These are phyloP conservation scores for Oropetium thomaeum DNA, from an alignment of 176 grass and related monocot genomes.

Conservation along the genomic window DNA sequence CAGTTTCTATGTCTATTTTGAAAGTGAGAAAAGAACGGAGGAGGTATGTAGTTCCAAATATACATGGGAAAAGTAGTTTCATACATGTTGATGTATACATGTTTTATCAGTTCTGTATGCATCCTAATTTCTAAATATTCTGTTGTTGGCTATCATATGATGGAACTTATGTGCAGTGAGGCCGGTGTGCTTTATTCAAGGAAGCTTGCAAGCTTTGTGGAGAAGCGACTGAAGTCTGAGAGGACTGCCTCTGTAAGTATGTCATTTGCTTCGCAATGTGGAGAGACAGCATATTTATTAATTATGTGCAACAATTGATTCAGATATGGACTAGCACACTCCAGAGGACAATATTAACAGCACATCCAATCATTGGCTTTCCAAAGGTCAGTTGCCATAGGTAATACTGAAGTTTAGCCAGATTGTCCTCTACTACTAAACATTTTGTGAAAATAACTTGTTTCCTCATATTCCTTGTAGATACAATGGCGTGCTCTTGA, in stretches of 20 bases:
- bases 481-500: constrained; percentile 99
- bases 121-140: background rate
- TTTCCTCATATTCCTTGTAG: constrained; percentile 50
- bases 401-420: constrained; percentile 25
- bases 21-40: background rate
- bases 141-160: constrained; percentile 1
- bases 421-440: constrained; percentile 8
- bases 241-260: constrained; percentile 89
- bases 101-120: background rate
- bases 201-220: constrained; percentile 94
- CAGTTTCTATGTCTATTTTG: background rate
- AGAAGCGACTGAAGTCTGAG: constrained; percentile 88
- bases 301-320: constrained; percentile 18
- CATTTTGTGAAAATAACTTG: constrained; percentile 14
- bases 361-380: constrained; percentile 85
- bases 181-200: constrained; percentile 73
- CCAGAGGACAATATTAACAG: constrained; percentile 91
- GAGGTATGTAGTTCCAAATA: background rate
- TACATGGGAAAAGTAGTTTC: background rate
- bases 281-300: constrained; percentile 2
- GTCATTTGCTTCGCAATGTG: constrained; percentile 20
- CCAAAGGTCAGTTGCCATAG: constrained; percentile 69
- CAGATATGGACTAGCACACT: constrained; percentile 99
- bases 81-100: background rate
- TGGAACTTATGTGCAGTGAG: constrained; percentile 59